Conservation (phyloP, 2,329 filamentous ascomycete species). For the Aspergillus sp. region DNA sequence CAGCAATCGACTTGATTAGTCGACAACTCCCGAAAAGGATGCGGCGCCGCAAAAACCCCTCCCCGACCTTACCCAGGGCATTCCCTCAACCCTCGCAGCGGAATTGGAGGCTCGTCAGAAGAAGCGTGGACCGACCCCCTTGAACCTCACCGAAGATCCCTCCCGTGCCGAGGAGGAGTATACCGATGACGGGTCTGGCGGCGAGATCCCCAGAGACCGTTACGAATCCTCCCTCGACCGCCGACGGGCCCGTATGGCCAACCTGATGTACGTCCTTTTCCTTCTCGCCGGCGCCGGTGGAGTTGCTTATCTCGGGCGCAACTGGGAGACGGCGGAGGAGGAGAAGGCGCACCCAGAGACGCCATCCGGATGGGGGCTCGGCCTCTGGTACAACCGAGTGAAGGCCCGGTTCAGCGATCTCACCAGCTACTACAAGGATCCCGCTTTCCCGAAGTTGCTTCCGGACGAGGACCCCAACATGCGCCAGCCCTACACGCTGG, state of each 20-base stretch:
- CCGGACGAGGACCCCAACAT: slow-evolving; percentile 70
- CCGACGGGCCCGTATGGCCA: slow-evolving; percentile 72
- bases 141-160: slow-evolving; percentile 57
- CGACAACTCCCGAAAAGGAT: slow-evolving; percentile 28
- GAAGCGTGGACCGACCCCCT: slow-evolving; percentile 33
- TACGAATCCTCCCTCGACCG: slow-evolving; percentile 91
- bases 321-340: slow-evolving; percentile 79
- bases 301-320: slow-evolving; percentile 75
- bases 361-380: slow-evolving; percentile 75
- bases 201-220: slow-evolving; percentile 69
- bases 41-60: slow-evolving; percentile 62
- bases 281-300: slow-evolving; percentile 57
- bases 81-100: slow-evolving; percentile 83
- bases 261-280: slow-evolving; percentile 67
- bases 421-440: slow-evolving; percentile 91
- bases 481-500: slow-evolving; percentile 86
- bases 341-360: slow-evolving; percentile 66
- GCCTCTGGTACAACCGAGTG: slow-evolving; percentile 77
- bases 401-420: slow-evolving; percentile 72
- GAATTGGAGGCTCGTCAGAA: slow-evolving; percentile 59
- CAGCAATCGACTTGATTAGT: slow-evolving; percentile 21
- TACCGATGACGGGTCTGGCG: slow-evolving; percentile 52
- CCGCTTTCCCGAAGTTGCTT: slow-evolving; percentile 88
- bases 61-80: slow-evolving; percentile 89
- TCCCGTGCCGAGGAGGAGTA: slow-evolving; percentile 44